These are phyloP conservation scores for Marasmius tenuissimus DNA, from an alignment of 1,284 basidiomycete genomes.

Conservation along the genomic window DNA sequence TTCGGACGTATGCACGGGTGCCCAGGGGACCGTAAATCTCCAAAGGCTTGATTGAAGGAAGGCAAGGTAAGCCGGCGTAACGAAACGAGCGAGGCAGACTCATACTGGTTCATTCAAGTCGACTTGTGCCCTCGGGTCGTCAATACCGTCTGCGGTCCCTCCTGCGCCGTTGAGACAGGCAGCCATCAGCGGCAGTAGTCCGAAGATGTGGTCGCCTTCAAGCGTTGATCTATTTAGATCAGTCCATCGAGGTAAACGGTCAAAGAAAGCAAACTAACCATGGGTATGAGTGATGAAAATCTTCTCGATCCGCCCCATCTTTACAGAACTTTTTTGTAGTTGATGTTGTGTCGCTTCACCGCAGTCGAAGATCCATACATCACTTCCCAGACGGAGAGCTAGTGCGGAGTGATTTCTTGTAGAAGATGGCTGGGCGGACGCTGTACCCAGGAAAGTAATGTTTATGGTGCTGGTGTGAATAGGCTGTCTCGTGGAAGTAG, in stretches of 20 bases:
- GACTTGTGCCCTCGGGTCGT: conserved; percentile 52
- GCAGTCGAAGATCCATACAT: conserved; percentile 88
- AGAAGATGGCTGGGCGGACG: conserved; percentile 74
- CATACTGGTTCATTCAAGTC: conserved; percentile 33
- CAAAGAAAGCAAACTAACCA: conserved; percentile 43
- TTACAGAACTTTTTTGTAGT: conserved; percentile 68
- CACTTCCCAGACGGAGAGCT: conserved; percentile 59
- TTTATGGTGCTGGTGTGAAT: conserved; percentile 34
- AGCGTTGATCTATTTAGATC: background rate
- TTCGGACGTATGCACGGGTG: conserved; percentile 81
- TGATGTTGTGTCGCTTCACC: conserved; percentile 66
- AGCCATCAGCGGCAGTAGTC: conserved; percentile 73
- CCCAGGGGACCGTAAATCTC: conserved; percentile 91
- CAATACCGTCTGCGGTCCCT: conserved; percentile 56
- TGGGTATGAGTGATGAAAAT: conserved; percentile 94
- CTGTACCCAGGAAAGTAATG: conserved; percentile 76
- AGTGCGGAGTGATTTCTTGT: conserved; percentile 75
- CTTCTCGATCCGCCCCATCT: conserved; percentile 80
- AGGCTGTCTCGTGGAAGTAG: background rate
- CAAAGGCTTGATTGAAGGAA: conserved; percentile 43
- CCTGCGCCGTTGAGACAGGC: conserved; percentile 70
- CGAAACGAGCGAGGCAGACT: conserved; percentile 12
- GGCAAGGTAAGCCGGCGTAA: conserved; percentile 4
- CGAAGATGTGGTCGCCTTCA: conserved; percentile 85
- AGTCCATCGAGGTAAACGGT: background rate